Conservation (phyloP, 257 asterid genomes). For the Plectranthus barbatus region DNA sequence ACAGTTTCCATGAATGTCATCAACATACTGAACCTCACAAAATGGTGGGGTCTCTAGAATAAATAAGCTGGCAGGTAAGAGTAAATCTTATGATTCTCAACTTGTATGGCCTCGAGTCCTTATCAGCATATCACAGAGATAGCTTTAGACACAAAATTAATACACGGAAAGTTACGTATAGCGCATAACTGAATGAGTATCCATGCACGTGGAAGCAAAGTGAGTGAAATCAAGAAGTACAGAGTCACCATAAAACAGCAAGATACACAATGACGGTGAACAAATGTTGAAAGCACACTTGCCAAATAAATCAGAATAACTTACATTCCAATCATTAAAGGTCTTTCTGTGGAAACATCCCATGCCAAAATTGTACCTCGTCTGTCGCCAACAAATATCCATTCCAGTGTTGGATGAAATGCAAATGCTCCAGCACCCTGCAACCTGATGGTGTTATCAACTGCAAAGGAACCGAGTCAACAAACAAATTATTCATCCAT, state of each 20-base stretch:
- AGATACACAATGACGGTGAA: not conserved
- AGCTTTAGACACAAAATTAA: not conserved
- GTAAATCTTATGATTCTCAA: slow-evolving; percentile 2
- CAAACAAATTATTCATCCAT: slow-evolving; percentile 9
- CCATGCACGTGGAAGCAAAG: not conserved
- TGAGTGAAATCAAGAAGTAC: not conserved
- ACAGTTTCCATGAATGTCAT: not conserved
- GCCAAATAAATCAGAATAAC: slow-evolving; percentile 19
- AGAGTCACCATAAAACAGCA: not conserved
- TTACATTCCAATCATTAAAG: slow-evolving; percentile 98
- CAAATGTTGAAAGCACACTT: slow-evolving; percentile 1
- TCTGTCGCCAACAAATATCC: slow-evolving; percentile 98
- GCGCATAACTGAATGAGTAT: not conserved
- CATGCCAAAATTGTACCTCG: slow-evolving; percentile 98
- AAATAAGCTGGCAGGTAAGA: slow-evolving; percentile 5
- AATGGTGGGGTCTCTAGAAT: slow-evolving; percentile 5
- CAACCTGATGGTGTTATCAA: slow-evolving; percentile 93
- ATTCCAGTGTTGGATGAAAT: slow-evolving; percentile 92
- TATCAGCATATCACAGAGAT: not conserved
- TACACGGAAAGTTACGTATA: not conserved
- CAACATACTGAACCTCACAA: slow-evolving; percentile 9
- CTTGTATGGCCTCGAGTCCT: not conserved
- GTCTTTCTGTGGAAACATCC: slow-evolving; percentile 99
- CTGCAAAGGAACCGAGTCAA: slow-evolving; percentile 34
- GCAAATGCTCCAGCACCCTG: slow-evolving; percentile 98